Conservation (phyloP, 2,329 filamentous ascomycete genomes). For the Cladophialophora chaetospira region DNA sequence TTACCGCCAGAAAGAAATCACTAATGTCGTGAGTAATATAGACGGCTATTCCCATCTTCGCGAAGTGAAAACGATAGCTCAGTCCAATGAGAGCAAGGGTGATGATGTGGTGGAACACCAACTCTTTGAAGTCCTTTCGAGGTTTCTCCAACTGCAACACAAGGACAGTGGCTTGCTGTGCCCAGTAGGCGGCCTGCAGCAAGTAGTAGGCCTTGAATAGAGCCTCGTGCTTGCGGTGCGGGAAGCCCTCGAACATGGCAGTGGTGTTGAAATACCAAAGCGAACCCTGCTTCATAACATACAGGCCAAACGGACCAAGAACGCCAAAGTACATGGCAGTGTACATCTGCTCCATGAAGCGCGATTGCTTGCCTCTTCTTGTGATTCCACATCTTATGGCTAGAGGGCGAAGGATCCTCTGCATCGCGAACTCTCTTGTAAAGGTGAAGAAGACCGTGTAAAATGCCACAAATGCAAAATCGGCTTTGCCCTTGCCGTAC, state of each 20-base stretch:
- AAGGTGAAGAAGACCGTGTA: slow-evolving; percentile 84
- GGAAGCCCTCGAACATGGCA: slow-evolving; percentile 82
- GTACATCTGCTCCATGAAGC: slow-evolving; percentile 91
- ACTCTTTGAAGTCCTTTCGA: slow-evolving; percentile 85
- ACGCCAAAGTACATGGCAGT: slow-evolving; percentile 81
- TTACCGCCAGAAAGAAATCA: slow-evolving; percentile 85
- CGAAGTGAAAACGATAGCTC: slow-evolving; percentile 90
- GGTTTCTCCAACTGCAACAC: slow-evolving; percentile 82
- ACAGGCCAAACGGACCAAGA: slow-evolving; percentile 76
- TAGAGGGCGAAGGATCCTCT: slow-evolving; percentile 73
- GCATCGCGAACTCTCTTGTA: slow-evolving; percentile 89
- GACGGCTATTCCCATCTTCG: slow-evolving; percentile 83
- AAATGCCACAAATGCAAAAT: slow-evolving; percentile 78
- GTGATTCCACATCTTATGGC: slow-evolving; percentile 67
- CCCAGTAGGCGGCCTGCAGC: slow-evolving; percentile 86
- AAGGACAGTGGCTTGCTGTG: slow-evolving; percentile 82
- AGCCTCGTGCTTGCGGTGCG: slow-evolving; percentile 73
- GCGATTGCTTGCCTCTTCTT: slow-evolving; percentile 71
- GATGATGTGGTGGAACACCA: slow-evolving; percentile 83
- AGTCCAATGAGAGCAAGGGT: slow-evolving; percentile 75
- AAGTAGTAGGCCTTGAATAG: slow-evolving; percentile 88
- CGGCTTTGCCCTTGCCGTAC: slow-evolving; percentile 79
- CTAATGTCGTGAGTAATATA: slow-evolving; percentile 89
- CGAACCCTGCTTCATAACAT: slow-evolving; percentile 69
- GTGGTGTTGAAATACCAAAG: slow-evolving; percentile 88